Conservation (phyloP, 352 stramenopile species). For the Pythium pectinolyticum region DNA sequence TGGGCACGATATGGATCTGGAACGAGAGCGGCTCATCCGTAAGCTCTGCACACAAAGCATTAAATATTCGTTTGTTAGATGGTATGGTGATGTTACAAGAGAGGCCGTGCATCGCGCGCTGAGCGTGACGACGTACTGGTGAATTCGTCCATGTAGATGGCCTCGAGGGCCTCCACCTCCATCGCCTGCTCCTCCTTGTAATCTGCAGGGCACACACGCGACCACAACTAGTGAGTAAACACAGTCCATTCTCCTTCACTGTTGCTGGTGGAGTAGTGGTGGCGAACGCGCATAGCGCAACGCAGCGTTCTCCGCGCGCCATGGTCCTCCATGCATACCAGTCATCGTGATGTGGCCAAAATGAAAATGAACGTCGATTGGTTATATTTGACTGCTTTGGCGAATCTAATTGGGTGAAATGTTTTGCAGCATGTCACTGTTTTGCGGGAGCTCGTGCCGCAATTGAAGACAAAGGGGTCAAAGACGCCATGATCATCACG, state of each 20-base stretch:
- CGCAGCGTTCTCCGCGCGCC: neutral
- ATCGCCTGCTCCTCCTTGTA: constrained; percentile 88
- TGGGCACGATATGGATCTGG: constrained; percentile 80
- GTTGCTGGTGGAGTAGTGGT: no score
- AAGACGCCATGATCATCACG: constrained; percentile 33
- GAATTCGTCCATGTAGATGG: constrained; percentile 91
- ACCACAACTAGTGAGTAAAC: neutral
- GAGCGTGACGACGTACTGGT: constrained; percentile 65
- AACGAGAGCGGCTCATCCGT: constrained; percentile 71
- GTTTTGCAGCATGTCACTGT: neutral
- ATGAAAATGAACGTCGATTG: constrained; percentile 26
- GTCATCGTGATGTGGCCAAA: constrained; percentile 34
- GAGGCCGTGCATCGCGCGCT: no score
- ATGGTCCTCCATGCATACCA: constrained; percentile 27
- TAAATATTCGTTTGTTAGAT: neutral
- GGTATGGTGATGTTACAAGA: no score
- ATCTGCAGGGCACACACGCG: constrained; percentile 32
- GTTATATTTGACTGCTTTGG: constrained; percentile 18
- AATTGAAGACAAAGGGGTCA: constrained; percentile 7
- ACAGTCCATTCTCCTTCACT: no score
- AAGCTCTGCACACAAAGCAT: constrained; percentile 48
- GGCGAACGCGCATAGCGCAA: neutral
- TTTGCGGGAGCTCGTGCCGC: neutral
- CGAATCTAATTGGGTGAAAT: constrained; percentile 24
- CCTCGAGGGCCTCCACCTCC: constrained; percentile 88